phyloP scores from a whole-genome alignment of 768 basidiomycete species.

The Cystofilobasidium ferigula region DNA sequence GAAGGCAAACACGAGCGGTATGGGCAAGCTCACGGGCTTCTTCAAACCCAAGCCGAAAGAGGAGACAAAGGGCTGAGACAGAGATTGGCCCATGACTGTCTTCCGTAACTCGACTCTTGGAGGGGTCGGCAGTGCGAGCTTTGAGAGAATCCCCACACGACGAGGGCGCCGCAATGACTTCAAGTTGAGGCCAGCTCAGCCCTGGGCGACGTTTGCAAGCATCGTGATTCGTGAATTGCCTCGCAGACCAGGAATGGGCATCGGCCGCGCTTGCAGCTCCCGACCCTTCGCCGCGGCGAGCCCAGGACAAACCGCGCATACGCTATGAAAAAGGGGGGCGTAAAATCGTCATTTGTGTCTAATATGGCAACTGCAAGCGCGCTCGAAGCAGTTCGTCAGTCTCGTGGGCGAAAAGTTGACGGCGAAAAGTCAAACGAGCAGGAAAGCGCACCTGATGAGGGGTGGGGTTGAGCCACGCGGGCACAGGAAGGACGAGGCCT shows the following conservation, averaged over 20 bases:
- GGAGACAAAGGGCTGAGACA: background rate
- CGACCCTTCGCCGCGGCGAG: background rate
- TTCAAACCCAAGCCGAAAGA: conserved; percentile 15
- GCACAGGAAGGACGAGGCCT: background rate
- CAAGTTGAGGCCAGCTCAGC: too few relatives aligned
- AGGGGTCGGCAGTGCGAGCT: too few relatives aligned
- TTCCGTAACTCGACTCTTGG: too few relatives aligned
- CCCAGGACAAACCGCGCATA: too few relatives aligned
- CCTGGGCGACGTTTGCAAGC: too few relatives aligned
- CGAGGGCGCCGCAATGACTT: too few relatives aligned
- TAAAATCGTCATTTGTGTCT: background rate
- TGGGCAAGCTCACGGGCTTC: conserved; percentile 16
- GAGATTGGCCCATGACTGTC: too few relatives aligned
- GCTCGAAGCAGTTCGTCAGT: too few relatives aligned
- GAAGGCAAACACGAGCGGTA: conserved; percentile 14
- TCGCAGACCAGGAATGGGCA: too few relatives aligned
- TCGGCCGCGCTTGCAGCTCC: too few relatives aligned
- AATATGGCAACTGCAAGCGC: background rate
- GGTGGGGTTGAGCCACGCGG: conserved; percentile 6
- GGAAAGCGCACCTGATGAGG: background rate
- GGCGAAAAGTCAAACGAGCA: background rate
- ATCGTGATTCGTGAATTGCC: too few relatives aligned
- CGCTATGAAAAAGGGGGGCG: background rate
- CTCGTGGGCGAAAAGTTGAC: background rate
- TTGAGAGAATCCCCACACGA: too few relatives aligned